Evolutionary conservation across 1,284 basidiomycete species (phyloP).

Genomic region (Tilletia walkeri): DNA sequence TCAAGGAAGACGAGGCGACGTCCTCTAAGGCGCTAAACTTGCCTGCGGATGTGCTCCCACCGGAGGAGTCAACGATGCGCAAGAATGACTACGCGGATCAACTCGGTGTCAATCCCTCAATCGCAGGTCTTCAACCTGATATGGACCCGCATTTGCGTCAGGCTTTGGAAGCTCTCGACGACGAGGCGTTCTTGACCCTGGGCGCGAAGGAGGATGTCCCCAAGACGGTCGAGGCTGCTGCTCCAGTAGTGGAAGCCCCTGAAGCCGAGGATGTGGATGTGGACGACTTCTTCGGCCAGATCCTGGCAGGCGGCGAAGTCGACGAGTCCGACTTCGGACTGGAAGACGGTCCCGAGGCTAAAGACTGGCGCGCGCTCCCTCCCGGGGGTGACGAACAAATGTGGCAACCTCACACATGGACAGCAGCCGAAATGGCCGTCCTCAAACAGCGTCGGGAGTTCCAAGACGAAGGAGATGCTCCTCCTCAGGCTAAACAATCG

Average conservation of each 20-base stretch:
- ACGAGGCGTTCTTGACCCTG: conserved; percentile 67
- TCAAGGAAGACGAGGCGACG: conserved; percentile 29
- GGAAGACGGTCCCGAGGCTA: conserved; percentile 23
- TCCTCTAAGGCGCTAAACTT: conserved; percentile 55
- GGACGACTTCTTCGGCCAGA: conserved; percentile 58
- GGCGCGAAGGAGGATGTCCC: neutral
- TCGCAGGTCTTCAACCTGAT: conserved; percentile 83
- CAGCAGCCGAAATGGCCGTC: neutral
- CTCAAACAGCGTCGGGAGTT: neutral
- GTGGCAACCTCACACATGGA: conserved; percentile 25
- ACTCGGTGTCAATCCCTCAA: conserved; percentile 34
- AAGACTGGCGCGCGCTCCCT: conserved; percentile 44
- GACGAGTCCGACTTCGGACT: conserved; percentile 41
- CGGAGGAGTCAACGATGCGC: conserved; percentile 31
- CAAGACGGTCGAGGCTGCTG: conserved; percentile 7
- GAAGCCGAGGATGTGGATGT: conserved; percentile 62
- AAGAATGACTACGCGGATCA: conserved; percentile 29
- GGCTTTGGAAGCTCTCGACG: conserved; percentile 88
- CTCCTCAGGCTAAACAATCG: conserved; percentile 47
- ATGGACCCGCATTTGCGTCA: conserved; percentile 96
- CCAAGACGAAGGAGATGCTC: conserved; percentile 35
- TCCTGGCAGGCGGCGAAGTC: conserved; percentile 35
- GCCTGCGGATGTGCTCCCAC: conserved; percentile 64
- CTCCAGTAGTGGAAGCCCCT: conserved; percentile 12
- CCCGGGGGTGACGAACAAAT: conserved; percentile 51